Evolutionary conservation across 2,329 filamentous ascomycete genomes (phyloP).

Genomic region (Capronia epimyces): DNA sequence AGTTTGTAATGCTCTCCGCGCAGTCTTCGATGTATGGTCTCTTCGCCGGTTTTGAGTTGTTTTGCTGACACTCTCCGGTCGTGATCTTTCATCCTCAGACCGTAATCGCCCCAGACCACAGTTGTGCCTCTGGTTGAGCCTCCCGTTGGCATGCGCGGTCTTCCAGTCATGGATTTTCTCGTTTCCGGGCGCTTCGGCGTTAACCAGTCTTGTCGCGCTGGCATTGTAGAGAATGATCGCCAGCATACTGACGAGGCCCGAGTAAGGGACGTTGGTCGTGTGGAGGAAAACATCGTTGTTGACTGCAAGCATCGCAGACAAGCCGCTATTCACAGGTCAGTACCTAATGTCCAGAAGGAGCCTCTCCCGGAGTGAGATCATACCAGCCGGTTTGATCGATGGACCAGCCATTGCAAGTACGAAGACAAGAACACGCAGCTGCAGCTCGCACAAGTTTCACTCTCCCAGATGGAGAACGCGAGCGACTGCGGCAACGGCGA

Average conservation of each 20-base stretch:
- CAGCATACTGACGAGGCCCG: constrained; percentile 44
- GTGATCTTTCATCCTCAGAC: constrained; percentile 86
- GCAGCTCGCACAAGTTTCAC: not conserved
- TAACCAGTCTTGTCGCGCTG: constrained; percentile 64
- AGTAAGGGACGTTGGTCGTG: constrained; percentile 18
- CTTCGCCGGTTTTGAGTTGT: constrained; percentile 84
- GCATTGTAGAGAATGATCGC: constrained; percentile 65
- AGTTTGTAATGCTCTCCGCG: constrained; percentile 87
- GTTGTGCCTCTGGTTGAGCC: constrained; percentile 90
- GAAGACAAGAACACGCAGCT: not conserved
- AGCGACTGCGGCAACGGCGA: not conserved
- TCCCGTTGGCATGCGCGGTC: constrained; percentile 80
- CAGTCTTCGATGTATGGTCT: constrained; percentile 82
- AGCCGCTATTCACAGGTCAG: constrained; percentile 8
- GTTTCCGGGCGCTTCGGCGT: constrained; percentile 72
- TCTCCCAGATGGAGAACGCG: no score
- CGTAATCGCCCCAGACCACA: constrained; percentile 93
- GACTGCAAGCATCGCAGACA: constrained; percentile 14
- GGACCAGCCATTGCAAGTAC: constrained; percentile 1
- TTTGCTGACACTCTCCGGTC: constrained; percentile 82
- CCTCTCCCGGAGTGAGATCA: not conserved
- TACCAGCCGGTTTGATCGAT: constrained; percentile 5
- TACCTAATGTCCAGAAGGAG: not conserved
- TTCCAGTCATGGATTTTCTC: constrained; percentile 83
- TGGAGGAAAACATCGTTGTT: not conserved